Evolutionary conservation across 2,329 filamentous ascomycete species (phyloP).

Genomic region (Colletotrichum orbiculare): DNA sequence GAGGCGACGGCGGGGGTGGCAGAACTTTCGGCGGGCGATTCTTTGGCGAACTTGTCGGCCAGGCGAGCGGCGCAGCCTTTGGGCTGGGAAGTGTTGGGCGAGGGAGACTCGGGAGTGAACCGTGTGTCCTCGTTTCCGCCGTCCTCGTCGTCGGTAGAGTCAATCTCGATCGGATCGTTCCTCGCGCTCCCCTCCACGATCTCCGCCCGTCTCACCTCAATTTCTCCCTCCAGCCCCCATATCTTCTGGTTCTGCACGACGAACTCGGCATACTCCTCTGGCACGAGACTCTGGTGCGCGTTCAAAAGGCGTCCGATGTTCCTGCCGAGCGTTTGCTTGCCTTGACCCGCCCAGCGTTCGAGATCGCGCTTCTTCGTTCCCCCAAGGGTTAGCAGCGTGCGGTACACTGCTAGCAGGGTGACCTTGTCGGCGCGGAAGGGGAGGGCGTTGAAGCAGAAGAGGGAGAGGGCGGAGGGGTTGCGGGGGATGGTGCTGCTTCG

Average conservation of each 20-base stretch:
- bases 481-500: not conserved
- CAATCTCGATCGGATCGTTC: too few species aligned
- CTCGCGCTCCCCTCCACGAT: too few species aligned
- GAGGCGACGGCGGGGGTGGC: too few species aligned
- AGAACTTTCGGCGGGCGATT: too few species aligned
- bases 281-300: not conserved
- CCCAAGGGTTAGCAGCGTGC: constrained; percentile 1
- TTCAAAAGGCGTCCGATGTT: not conserved
- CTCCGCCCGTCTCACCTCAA: not conserved
- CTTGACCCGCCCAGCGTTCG: not conserved
- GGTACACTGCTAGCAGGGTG: constrained; percentile 19
- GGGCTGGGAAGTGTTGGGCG: too few species aligned
- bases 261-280: not conserved
- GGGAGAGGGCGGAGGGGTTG: not conserved
- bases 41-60: too few species aligned
- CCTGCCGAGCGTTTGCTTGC: not conserved
- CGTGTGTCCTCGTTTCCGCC: too few species aligned
- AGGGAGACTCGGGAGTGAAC: too few species aligned
- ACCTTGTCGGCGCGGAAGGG: not conserved
- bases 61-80: accelerated
- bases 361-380: not conserved
- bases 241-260: not conserved
- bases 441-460: constrained; percentile 6
- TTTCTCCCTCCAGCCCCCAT: not conserved
- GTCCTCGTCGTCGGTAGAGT: too few species aligned